Conservation (phyloP, 179 eudicot genomes). For the Beta corolliflora region DNA sequence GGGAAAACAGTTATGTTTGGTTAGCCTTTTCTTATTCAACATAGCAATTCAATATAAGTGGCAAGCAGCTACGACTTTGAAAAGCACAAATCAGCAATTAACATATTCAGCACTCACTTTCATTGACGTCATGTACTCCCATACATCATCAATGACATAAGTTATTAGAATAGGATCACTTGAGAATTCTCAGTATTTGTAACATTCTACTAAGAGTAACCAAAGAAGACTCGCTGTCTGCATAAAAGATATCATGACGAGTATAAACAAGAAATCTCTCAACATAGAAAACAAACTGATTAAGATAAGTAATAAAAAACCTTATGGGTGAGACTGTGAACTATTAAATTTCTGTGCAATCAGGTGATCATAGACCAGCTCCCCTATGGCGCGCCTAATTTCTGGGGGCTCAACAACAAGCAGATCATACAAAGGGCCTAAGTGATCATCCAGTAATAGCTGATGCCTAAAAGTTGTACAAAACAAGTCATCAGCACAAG, state of each 20-base stretch:
- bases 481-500: slow-evolving; percentile 27
- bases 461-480: slow-evolving; percentile 70
- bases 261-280: slow-evolving; percentile 7
- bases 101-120: slow-evolving; percentile 51
- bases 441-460: slow-evolving; percentile 83
- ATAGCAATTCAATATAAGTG: slow-evolving; percentile 4
- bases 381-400: slow-evolving; percentile 96
- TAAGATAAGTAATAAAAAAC: slow-evolving; percentile 30
- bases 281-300: slow-evolving; percentile 2
- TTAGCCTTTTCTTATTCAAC: slow-evolving; percentile 6
- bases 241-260: slow-evolving; percentile 35
- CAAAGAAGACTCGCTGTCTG: slow-evolving; percentile 63
- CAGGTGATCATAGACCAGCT: slow-evolving; percentile 92
- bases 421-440: slow-evolving; percentile 89
- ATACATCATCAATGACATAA: slow-evolving; percentile 95
- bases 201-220: slow-evolving; percentile 83
- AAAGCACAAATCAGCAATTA: slow-evolving; percentile 5
- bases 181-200: slow-evolving; percentile 81
- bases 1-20: neutral
- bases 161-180: slow-evolving; percentile 77
- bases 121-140: slow-evolving; percentile 99
- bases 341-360: slow-evolving; percentile 81
- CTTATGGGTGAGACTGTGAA: slow-evolving; percentile 70
- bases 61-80: neutral
- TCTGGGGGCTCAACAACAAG: slow-evolving; percentile 95